Base-by-base conservation (phyloP, 176 grass and related monocot genomes). In the Ananas comosus region DNA sequence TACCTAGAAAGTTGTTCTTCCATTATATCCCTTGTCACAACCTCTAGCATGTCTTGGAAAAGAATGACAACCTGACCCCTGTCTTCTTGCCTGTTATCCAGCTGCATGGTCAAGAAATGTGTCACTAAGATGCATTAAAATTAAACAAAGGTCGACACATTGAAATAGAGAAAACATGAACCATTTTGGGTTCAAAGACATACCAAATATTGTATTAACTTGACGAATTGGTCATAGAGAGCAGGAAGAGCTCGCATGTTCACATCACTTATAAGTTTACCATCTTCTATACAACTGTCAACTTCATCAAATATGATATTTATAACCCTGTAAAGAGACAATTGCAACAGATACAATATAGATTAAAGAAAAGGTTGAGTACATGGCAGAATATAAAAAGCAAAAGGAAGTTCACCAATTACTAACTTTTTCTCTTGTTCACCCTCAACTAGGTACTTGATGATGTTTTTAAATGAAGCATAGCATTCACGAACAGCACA, bases 11-110 rank as follows among this genome's bases (percentile, higher is more conserved):
- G 83, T 54, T 87, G 75, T 13, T 89, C 92, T n/a, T 90, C 88
- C 90, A 96, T 85, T 84, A 96, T 96, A 79, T 96, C 92, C 78
- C 79, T 92, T 49, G 83, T 92, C 76, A 92, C 83, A 67, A 96
- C 83, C 82, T 96, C 92, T 51, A 96, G 65, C 92, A 96, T 96
- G 75, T 87, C 88, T 96, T 92, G 92, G 74, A 96, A 92, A 78
- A 91, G 81, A 76, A 73, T 80, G 76, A 96, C 81, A 50, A 96
- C 92, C 42, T 74, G 21, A 11, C 19, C 71, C 23, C 65, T 86
- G 17, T 96, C 86, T 76, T 90, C 80, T 18, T 84, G n/a, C 51
- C 85, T 80, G 53, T 92, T 92, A 68, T 63, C 54, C 64, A 79
- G 74, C 92, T 96, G 74, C 61, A 80, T 54, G 69, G 64, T 67